Evolutionary conservation across 176 grass and related monocot genomes (phyloP), one percentile per base, ranked within the genome.

Genomic region (sorghum (Sorghum bicolor)): DNA sequence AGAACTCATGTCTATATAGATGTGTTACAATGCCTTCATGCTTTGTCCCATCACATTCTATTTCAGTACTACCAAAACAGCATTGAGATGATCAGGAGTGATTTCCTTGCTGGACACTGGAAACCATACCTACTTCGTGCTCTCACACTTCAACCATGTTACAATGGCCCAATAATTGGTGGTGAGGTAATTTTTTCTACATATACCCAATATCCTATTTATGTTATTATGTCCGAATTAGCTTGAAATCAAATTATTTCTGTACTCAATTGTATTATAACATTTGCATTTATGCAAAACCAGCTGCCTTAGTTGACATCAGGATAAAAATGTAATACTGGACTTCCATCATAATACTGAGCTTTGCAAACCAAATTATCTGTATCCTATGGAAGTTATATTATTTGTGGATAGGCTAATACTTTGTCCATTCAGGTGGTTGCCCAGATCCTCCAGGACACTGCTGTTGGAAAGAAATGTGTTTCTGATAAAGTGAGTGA

Each of bases 41-140:
- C 34, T 75, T 10, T 37, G 44, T 58, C 76, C 28, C 16, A 50
- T 74, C 43, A 20, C 34, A 48, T 83, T 86, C 64, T 76, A 10
- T 77, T 67, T 50, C 75, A 39, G 74, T 11, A 39, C 71, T 70
- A 77, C n/a, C 45, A 87, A 65, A 94, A 79, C 85, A 95, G 96
- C 67, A 90, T 98, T 90, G 96, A 98, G 87, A 98, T 98, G 96
- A 92, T 98, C 83, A 79, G 96, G 53, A 92, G 91, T 63, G 93
- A 98, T 88, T 91, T 98, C 78, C 96, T 98, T 67, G 93, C 91
- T 81, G 96, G 96, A 62, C 92, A 98, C 60, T 98, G 96, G 96
- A 93, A 93, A 84, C 93, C 96, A 62, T 98, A 98, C 80, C 89
- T 98, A 29, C 89, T 92, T 57, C 85, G 58, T 72, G 93, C 96